These are phyloP conservation scores for Globisporangium camurandrum DNA, from an alignment of 352 stramenopile genomes.

Conservation along the genomic window DNA sequence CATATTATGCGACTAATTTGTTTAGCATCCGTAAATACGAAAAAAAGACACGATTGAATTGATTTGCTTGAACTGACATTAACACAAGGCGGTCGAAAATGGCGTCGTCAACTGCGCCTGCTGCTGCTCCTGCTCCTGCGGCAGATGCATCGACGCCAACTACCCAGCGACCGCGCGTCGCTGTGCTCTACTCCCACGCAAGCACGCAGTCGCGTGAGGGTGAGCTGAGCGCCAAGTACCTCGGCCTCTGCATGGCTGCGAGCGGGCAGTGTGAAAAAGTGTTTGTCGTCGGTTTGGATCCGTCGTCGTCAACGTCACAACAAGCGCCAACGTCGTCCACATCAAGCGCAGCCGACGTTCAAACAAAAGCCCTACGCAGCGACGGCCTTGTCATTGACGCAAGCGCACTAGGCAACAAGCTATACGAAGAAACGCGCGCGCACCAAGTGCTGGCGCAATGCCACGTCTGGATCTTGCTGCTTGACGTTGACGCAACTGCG, in stretches of 20 bases:
- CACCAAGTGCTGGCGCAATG: conserved; percentile 34
- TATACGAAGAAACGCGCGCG: conserved; percentile 37
- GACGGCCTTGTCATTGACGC: conserved; percentile 38
- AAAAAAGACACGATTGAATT: too few species aligned
- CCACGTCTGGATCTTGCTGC: conserved; percentile 50
- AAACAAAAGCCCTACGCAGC: conserved; percentile 27
- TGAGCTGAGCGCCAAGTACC: conserved; percentile 49
- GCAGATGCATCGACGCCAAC: background rate
- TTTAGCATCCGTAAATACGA: too few species aligned
- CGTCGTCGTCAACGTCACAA: background rate
- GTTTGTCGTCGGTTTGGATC: conserved; percentile 26
- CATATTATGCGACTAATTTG: too few species aligned
- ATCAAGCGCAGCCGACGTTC: background rate
- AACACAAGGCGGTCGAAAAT: background rate
- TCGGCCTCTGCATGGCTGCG: conserved; percentile 43
- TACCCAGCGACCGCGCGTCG: conserved; percentile 26
- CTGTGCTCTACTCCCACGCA: conserved; percentile 43
- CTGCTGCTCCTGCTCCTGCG: background rate
- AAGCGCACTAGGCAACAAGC: conserved; percentile 10
- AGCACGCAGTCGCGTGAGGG: conserved; percentile 46
- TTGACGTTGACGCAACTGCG: conserved; percentile 38
- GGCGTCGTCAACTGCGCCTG: background rate
- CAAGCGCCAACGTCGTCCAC: background rate
- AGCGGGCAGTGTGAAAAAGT: conserved; percentile 42
- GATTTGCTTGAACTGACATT: too few species aligned